These are phyloP conservation scores for Citeromyces nyonsensis DNA, from an alignment of 805 yeast species.

Conservation along the genomic window DNA sequence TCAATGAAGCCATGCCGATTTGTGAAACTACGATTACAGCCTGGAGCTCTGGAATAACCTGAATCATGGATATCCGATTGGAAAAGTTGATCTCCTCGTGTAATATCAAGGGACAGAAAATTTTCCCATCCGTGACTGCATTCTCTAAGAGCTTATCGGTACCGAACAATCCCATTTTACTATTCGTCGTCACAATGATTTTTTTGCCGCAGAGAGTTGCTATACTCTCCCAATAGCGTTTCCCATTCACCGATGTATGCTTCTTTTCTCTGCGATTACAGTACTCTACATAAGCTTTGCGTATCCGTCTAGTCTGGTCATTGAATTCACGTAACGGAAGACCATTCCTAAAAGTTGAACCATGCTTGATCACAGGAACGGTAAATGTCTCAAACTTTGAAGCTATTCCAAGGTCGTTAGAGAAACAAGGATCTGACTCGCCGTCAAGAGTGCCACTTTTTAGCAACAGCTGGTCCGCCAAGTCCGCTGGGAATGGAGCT, in stretches of 20 bases:
- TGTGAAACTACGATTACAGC: slow-evolving; percentile 26
- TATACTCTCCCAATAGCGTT: slow-evolving; percentile 6
- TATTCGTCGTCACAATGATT: slow-evolving; percentile 26
- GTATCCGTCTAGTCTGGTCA: slow-evolving; percentile 8
- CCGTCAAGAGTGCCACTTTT: slow-evolving; percentile 25
- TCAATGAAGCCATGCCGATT: slow-evolving; percentile 23
- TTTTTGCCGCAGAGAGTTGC: slow-evolving; percentile 14
- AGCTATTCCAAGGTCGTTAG: slow-evolving; percentile 23
- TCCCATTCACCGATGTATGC: slow-evolving; percentile 11
- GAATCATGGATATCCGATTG: slow-evolving; percentile 12
- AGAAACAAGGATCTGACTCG: slow-evolving; percentile 19
- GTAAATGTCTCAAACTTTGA: slow-evolving; percentile 13
- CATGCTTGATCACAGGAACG: slow-evolving; percentile 9
- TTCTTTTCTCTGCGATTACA: slow-evolving; percentile 7
- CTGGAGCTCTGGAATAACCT: slow-evolving; percentile 21
- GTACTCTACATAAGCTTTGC: slow-evolving; percentile 13
- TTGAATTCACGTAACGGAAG: slow-evolving; percentile 2
- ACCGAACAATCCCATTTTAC: slow-evolving; percentile 26
- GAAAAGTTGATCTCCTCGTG: slow-evolving; percentile 17
- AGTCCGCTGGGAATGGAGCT: slow-evolving; percentile 14
- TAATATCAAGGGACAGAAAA: slow-evolving; percentile 21
- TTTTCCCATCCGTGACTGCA: slow-evolving; percentile 12
- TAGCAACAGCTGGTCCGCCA: slow-evolving; percentile 17
- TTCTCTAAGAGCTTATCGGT: slow-evolving; percentile 29
- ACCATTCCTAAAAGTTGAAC: slow-evolving; percentile 7